Percentiles rank a stretch among this genome's conserved stretches.
phyloP scores from a whole-genome alignment of 73 alveolate genomes.

The Paramecium caudatum region DNA sequence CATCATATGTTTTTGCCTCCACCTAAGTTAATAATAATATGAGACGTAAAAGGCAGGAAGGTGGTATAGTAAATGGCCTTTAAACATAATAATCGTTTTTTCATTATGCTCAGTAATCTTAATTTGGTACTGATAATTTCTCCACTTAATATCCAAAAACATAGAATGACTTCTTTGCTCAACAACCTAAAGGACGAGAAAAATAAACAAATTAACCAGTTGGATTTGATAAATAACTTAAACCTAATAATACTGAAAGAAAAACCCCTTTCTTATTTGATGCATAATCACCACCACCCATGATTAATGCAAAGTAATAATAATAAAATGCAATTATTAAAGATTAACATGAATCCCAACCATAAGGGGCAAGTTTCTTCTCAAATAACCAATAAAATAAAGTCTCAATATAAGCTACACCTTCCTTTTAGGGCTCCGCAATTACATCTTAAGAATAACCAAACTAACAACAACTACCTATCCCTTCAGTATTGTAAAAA shows the following conservation, averaged over 20 bases:
- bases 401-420: too few relatives aligned
- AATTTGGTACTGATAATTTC: background rate
- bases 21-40: background rate
- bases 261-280: conserved; percentile 20
- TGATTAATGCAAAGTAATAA: background rate
- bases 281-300: background rate
- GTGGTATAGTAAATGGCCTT: background rate
- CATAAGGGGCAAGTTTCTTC: background rate
- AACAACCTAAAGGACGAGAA: background rate
- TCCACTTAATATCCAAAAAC: conserved; percentile 17
- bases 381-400: background rate
- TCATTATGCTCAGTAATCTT: background rate
- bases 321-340: too few relatives aligned
- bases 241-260: background rate
- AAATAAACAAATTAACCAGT: too few relatives aligned
- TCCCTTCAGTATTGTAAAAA: too few relatives aligned
- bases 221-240: background rate
- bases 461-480: too few relatives aligned
- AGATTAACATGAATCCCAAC: too few relatives aligned
- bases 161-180: background rate
- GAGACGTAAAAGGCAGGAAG: background rate
- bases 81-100: background rate
- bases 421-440: too few relatives aligned
- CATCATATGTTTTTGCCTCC: conserved; percentile 22
- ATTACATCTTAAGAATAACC: too few relatives aligned